Evolutionary conservation across 129 eudicot species (phyloP).

Genomic region (Sambucus nigra): DNA sequence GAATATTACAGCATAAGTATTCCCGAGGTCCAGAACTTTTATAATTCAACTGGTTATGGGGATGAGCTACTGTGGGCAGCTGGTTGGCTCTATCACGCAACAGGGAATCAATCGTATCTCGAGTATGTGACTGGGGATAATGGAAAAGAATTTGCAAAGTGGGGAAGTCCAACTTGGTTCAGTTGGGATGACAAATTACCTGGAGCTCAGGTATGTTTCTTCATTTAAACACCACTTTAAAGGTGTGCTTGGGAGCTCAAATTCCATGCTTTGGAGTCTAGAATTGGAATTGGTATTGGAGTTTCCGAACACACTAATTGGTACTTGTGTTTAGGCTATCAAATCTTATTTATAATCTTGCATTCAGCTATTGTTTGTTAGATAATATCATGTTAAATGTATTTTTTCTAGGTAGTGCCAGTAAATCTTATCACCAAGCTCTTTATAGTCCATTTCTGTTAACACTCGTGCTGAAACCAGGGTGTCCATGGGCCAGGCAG

Average conservation of each 20-base stretch:
- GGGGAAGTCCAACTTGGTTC: constrained; percentile 94
- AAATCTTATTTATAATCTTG: not conserved
- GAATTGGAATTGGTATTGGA: no score
- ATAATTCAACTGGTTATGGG: constrained; percentile 95
- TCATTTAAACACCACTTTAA: no score
- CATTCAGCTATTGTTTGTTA: not conserved
- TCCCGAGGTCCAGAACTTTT: constrained; percentile 69
- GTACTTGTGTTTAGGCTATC: no score
- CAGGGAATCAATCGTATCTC: constrained; percentile 46
- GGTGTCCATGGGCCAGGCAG: no score
- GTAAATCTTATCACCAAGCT: no score
- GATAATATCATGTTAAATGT: not conserved
- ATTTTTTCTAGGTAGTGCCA: no score
- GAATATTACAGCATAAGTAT: constrained; percentile 61
- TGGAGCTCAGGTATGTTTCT: constrained; percentile 62
- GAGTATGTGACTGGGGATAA: constrained; percentile 64
- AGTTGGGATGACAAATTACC: constrained; percentile 98
- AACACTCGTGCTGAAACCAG: no score
- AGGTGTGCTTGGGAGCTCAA: no score
- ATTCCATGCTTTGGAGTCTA: no score
- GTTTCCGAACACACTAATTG: no score
- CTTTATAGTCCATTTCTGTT: no score
- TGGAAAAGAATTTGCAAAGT: constrained; percentile 61
- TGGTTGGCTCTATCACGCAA: constrained; percentile 96
- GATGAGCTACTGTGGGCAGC: constrained; percentile 99